Percentiles rank a stretch among this genome's conserved stretches.
These are phyloP conservation scores for Ettlia oleoabundans DNA, from an alignment of 139 green algal species.

Conservation along the genomic window DNA sequence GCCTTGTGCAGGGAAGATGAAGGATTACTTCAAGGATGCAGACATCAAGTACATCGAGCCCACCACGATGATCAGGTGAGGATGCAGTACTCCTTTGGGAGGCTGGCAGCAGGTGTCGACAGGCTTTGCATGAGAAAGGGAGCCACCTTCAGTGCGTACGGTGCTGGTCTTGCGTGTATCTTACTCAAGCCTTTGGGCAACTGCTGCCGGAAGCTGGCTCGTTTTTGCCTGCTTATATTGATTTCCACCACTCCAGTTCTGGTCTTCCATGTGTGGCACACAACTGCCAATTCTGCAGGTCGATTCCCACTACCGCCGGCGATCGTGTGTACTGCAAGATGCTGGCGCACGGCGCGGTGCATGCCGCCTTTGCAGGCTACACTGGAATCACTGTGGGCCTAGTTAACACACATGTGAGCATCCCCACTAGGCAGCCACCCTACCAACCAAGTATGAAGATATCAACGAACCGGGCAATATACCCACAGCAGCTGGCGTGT, in stretches of 20 bases:
- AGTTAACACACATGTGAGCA: slow-evolving; percentile 75
- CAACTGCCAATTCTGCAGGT: slow-evolving; percentile 65
- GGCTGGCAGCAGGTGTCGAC: too few species aligned
- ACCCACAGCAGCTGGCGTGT: too few species aligned
- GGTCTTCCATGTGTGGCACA: not conserved
- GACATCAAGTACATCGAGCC: slow-evolving; percentile 81
- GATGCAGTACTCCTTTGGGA: not conserved
- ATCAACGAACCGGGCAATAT: too few species aligned
- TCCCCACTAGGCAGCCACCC: too few species aligned
- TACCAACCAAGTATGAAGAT: too few species aligned
- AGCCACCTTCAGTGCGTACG: too few species aligned
- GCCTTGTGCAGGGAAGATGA: slow-evolving; percentile 53
- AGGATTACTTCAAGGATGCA: slow-evolving; percentile 60
- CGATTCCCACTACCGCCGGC: slow-evolving; percentile 82
- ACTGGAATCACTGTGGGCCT: slow-evolving; percentile 81
- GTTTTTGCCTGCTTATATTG: too few species aligned
- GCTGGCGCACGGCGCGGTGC: slow-evolving; percentile 93
- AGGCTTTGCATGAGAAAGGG: too few species aligned
- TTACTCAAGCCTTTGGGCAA: not conserved
- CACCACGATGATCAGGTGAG: slow-evolving; percentile 76
- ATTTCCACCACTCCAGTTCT: too few species aligned
- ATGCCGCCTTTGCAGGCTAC: slow-evolving; percentile 94
- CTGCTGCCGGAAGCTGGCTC: too few species aligned
- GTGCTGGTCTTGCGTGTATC: too few species aligned
- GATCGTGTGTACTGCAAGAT: slow-evolving; percentile 95